Evolutionary conservation across 805 yeast species (phyloP).

Genomic region (Kluyveromyces siamensis): DNA sequence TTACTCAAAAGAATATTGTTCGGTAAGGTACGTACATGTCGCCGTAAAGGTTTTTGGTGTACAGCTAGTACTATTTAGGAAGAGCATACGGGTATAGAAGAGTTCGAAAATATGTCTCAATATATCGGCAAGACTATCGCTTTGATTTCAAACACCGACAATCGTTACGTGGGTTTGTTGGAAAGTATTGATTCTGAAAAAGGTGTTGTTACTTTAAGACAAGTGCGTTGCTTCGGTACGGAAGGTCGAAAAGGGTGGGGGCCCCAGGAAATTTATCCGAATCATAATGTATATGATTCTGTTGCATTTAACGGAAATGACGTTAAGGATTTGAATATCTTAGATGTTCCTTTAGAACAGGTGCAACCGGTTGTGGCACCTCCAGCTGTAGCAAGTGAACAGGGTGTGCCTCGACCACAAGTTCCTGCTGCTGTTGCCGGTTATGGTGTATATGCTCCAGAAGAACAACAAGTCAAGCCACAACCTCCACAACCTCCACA

Average conservation of each 20-base stretch:
- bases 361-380: constrained; percentile 44
- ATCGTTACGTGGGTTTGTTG: constrained; percentile 79
- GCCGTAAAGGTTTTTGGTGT: no score
- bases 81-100: background rate
- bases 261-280: constrained; percentile 60
- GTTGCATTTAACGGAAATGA: constrained; percentile 88
- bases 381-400: constrained; percentile 12
- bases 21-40: no score
- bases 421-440: constrained; percentile 30
- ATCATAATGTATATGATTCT: constrained; percentile 56
- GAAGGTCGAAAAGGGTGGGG: constrained; percentile 79
- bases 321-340: constrained; percentile 78
- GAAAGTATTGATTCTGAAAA: constrained; percentile 83
- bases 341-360: constrained; percentile 60
- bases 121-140: constrained; percentile 72
- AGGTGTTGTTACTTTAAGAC: constrained; percentile 75
- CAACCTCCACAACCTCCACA: background rate
- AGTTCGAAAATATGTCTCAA: constrained; percentile 56
- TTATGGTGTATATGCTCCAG: constrained; percentile 27
- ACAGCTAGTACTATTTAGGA: background rate
- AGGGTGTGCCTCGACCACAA: constrained; percentile 11
- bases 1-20: no score
- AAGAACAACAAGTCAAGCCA: constrained; percentile 3
- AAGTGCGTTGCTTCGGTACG: constrained; percentile 81
- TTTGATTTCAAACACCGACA: constrained; percentile 23